Evolutionary conservation across 2,329 filamentous ascomycete genomes (phyloP).

Genomic region (Paramyrothecium sp.): DNA sequence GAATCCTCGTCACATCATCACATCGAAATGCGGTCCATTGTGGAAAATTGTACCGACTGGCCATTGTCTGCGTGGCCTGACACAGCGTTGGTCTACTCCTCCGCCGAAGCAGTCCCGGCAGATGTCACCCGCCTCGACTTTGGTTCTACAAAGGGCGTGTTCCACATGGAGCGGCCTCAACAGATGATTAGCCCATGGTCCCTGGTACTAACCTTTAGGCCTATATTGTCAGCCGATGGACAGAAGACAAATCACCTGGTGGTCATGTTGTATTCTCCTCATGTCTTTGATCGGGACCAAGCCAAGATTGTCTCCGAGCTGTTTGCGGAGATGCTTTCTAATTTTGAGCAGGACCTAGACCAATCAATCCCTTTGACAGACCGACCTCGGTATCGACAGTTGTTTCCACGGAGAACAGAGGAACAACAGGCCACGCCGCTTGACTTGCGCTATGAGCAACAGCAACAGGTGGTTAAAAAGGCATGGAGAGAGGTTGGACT

Average conservation of each 20-base stretch:
- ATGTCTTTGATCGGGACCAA: not conserved
- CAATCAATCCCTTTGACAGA: not conserved
- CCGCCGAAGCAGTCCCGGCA: not conserved
- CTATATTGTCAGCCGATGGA: not conserved
- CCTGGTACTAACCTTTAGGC: not conserved
- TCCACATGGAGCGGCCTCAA: not conserved
- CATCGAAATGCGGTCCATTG: not conserved
- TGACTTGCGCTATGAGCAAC: not conserved
- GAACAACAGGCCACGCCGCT: not conserved
- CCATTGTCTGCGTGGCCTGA: not conserved
- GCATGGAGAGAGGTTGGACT: not conserved
- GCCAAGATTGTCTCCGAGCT: not conserved
- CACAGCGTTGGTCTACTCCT: not conserved
- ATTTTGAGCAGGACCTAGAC: not conserved
- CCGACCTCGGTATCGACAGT: not conserved
- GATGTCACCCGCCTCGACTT: not conserved
- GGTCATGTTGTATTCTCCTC: not conserved
- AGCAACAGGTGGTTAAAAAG: not conserved
- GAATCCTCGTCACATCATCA: not conserved
- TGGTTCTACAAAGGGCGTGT: not conserved
- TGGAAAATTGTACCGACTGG: not conserved
- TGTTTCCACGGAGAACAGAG: not conserved
- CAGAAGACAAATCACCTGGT: not conserved
- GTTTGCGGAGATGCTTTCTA: not conserved
- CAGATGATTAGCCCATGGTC: not conserved